Conservation (phyloP, 148 eudicot genomes). For the Camellia japonica region DNA sequence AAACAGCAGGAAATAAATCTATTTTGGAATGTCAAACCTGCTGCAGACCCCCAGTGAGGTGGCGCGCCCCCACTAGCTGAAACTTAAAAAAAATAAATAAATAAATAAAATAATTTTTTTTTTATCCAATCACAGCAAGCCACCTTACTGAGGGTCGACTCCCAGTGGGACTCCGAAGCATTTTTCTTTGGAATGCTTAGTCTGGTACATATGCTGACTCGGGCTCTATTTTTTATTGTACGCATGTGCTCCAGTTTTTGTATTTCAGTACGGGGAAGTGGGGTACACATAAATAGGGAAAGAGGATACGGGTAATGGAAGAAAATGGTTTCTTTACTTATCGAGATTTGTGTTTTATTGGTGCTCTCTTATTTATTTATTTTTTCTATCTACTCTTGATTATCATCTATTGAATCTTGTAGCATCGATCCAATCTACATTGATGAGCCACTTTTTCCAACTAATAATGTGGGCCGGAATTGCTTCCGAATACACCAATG, state of each 20-base stretch:
- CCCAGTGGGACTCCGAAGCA: too few species aligned
- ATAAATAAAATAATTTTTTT: too few species aligned
- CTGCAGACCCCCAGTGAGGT: too few species aligned
- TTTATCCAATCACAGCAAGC: too few species aligned
- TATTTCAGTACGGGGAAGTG: slow-evolving; percentile 86
- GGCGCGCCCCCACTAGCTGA: too few species aligned
- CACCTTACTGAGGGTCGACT: too few species aligned
- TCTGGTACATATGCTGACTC: too few species aligned
- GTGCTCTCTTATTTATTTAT: not conserved
- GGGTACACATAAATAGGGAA: slow-evolving; percentile 88
- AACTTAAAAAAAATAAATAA: too few species aligned
- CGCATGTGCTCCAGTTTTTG: slow-evolving; percentile 5
- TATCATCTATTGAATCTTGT: slow-evolving; percentile 21
- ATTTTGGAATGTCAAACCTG: too few species aligned
- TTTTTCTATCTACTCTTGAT: not conserved
- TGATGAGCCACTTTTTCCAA: slow-evolving; percentile 89
- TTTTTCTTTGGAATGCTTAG: too few species aligned
- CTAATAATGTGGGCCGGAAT: slow-evolving; percentile 94
- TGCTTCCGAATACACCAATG: slow-evolving; percentile 98
- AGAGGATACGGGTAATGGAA: slow-evolving; percentile 72
- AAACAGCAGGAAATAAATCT: too few species aligned
- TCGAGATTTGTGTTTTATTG: not conserved
- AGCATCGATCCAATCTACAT: slow-evolving; percentile 96
- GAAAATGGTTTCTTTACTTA: slow-evolving; percentile 3
- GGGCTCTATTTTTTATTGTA: too few species aligned